Base-by-base conservation (phyloP, 2,329 filamentous ascomycete genomes). In the Didymellaceae sp. region DNA sequence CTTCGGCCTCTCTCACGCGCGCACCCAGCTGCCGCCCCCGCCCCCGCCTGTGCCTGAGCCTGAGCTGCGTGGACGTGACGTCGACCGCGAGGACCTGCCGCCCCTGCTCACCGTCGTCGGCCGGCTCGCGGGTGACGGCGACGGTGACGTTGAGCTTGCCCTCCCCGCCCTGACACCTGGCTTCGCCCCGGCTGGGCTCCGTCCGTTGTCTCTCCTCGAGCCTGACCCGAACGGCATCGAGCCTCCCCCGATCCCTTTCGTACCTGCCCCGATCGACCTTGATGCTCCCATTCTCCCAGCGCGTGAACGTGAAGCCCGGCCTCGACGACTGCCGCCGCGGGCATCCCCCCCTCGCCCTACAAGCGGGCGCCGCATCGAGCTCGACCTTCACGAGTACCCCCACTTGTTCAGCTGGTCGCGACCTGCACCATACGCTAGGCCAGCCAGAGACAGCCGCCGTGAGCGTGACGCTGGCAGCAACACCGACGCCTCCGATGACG, bases 31-130 rank as follows among this genome's bases (percentile, higher is more conserved):
- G 35, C 57, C 63, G 20, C 66, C 66, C 32, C 66, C 65, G 34
- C 62, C 65, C 21, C 71, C 70, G 32, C 68, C 68, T 3, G 70
- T 70, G 30, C 70, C 71, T 7, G 71, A 73, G 30, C 70, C 71
- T 7, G 71, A 73, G 46, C 61, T 65, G 17, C 37, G 45, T 16
- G 44, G 22, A n/a, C 26, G 14, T 8, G 16, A 34, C 31, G 7
- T 26, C 52, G 58, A 31, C 33, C 33, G 40, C 30, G 30, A 33
- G 9, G 30, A 34, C 13, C 40, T 17, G 31, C 31, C 31, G 31
- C 31, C 14, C 31, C 22, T 22, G 39, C 17, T 6, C 28, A 20
- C 30, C 38, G 17, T 7, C 14, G 31, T 22, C 25, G 25, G 21
- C 5, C 25, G 25, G 0, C 13, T n/a, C 8, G 31, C 21, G n/a